Evolutionary conservation across 2,329 filamentous ascomycete species (phyloP).

Genomic region (Hypoxylon sp.): DNA sequence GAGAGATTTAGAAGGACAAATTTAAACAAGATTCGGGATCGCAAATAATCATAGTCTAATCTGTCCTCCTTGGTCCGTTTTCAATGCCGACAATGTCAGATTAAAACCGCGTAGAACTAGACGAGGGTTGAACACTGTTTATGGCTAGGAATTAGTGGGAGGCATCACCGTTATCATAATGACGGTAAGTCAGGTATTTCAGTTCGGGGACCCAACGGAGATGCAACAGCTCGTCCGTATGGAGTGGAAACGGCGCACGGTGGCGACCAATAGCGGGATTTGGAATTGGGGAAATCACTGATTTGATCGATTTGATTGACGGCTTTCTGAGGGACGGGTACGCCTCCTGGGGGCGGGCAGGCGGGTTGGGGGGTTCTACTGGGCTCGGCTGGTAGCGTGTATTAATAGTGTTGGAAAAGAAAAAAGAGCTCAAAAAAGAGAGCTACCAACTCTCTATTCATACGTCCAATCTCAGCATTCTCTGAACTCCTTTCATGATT

Average conservation of each 20-base stretch:
- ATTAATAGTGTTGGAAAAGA: not conserved
- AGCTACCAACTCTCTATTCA: conserved; percentile 14
- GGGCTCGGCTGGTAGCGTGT: conserved; percentile 4
- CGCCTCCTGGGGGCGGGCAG: not conserved
- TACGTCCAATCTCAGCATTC: conserved; percentile 11
- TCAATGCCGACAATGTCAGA: conserved; percentile 9
- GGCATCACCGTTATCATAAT: conserved; percentile 40
- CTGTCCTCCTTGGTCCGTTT: conserved; percentile 7
- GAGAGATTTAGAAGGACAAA: conserved; percentile 36
- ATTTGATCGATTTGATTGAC: conserved; percentile 40
- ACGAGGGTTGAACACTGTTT: conserved; percentile 12
- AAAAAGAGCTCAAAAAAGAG: conserved; percentile 8
- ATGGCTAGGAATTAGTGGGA: conserved; percentile 18
- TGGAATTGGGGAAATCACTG: conserved; percentile 37
- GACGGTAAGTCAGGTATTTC: conserved; percentile 36
- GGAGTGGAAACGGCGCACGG: conserved; percentile 26
- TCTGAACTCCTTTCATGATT: conserved; percentile 12
- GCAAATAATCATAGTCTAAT: conserved; percentile 26
- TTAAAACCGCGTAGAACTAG: conserved; percentile 15
- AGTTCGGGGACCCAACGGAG: conserved; percentile 34
- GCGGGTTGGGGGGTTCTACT: not conserved
- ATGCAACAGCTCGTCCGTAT: conserved; percentile 29
- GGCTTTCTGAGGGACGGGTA: not conserved
- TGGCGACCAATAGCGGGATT: conserved; percentile 38
- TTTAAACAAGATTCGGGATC: conserved; percentile 37